Base-by-base conservation (phyloP, 257 asterid genomes). In the Galeopsis tetrahit region DNA sequence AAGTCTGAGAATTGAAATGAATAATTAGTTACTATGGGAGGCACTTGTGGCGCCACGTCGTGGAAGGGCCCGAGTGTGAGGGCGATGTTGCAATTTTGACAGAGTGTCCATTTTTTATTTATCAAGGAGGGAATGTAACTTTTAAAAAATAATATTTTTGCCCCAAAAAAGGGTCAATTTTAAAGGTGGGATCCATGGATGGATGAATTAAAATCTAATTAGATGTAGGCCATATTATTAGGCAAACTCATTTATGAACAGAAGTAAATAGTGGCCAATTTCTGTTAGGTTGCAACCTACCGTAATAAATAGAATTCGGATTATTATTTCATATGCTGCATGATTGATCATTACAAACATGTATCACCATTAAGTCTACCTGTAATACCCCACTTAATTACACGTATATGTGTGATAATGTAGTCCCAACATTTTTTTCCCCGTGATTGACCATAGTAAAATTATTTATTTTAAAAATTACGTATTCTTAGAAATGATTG, bases 251-350 rank as follows among this genome's bases (percentile, higher is more conserved):
- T 90, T 90, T 87, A 88, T 88, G 93, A 84, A 74, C 70, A 63
- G 84, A 80, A 82, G 91, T 91, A 86, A 88, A 88, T 88, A 84
- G 85, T 85, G 85, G 35, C 82, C 85, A 84, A 59, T 82, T 82
- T 82, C 86, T 76, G 96, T 89, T 86, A 79, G 90, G 80, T 80
- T 84, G 83, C 84, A 84, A 86, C 97, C 93, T 79, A 89, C 90
- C 89, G 42, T 84, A 89, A 87, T 91, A 83, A 91, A 89, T 87
- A 81, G 82, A 69, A 55, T 70, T 14, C 11, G 66, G 33, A 64
- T 66, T 44, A 44, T 57, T 58, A 63, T 69, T 78, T 79, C 79
- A 73, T 69, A 62, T 62, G 34, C 48, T 49, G 36, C 55, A 28
- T 72, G 46, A 66, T 78, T 73, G n/a, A 64, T 76, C 77, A 80